These are phyloP conservation scores for Chloromonas sp. DNA, from an alignment of 163 green algal genomes.

Conservation along the genomic window DNA sequence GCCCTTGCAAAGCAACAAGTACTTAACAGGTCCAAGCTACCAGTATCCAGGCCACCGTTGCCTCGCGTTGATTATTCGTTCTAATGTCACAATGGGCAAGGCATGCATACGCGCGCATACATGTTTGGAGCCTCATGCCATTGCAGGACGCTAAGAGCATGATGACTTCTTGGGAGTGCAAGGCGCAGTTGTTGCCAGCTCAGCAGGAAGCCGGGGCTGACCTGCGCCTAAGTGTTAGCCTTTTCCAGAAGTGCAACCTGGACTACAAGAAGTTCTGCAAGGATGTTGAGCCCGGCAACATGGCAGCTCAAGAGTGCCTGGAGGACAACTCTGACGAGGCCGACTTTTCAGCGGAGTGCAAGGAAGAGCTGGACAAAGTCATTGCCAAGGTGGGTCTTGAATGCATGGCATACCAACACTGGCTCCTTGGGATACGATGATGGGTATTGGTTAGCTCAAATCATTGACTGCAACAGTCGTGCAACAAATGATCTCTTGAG, in stretches of 20 bases:
- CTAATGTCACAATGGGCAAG: too few relatives aligned
- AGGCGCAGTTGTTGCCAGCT: slow-evolving; percentile 48
- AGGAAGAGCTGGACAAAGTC: slow-evolving; percentile 54
- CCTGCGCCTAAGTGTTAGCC: slow-evolving; percentile 50
- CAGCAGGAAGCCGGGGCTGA: slow-evolving; percentile 57
- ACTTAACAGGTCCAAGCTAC: too few relatives aligned
- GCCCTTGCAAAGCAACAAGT: too few relatives aligned
- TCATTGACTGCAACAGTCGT: too few relatives aligned
- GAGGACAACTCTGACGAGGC: slow-evolving; percentile 49
- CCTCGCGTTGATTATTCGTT: too few relatives aligned
- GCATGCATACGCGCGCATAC: background rate
- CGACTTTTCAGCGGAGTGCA: slow-evolving; percentile 58
- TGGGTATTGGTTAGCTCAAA: too few relatives aligned
- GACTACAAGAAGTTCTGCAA: slow-evolving; percentile 49
- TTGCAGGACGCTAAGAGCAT: slow-evolving; percentile 29
- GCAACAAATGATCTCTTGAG: too few relatives aligned
- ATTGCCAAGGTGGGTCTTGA: slow-evolving; percentile 38
- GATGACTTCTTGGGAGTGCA: slow-evolving; percentile 49
- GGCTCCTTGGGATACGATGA: too few relatives aligned
- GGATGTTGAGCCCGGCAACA: slow-evolving; percentile 39
- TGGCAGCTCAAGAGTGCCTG: slow-evolving; percentile 42
- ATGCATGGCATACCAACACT: too few relatives aligned
- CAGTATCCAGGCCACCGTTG: too few relatives aligned
- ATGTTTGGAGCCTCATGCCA: too few relatives aligned
- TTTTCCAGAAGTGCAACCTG: slow-evolving; percentile 45